A percentile compares a stretch with the other conserved stretches of the same genome.
Evolutionary conservation across 495 filamentous ascomycete genomes (phyloP).

Genomic region (Aspergillus asperescens): DNA sequence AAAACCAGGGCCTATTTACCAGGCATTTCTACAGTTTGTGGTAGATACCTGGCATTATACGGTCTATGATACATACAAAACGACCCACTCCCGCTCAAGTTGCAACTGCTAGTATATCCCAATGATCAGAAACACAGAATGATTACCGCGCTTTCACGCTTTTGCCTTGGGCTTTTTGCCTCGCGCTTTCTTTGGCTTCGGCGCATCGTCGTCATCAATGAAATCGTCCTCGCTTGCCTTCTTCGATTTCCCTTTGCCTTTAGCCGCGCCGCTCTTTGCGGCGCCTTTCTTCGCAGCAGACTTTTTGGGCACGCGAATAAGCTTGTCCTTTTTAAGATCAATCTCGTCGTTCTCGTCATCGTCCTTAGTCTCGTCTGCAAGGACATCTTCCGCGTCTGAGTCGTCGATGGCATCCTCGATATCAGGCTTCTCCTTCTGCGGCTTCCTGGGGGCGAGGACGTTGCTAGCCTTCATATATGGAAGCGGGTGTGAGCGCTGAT

Average conservation of each 20-base stretch:
- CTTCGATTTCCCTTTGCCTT: conserved; percentile 52
- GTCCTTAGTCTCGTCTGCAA: conserved; percentile 56
- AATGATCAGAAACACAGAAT: not conserved
- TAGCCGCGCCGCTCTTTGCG: conserved; percentile 30
- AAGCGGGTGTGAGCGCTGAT: conserved; percentile 76
- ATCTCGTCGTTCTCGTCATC: conserved; percentile 62
- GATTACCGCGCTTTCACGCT: conserved; percentile 1
- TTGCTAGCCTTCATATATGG: conserved; percentile 93
- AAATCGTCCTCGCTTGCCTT: conserved; percentile 41
- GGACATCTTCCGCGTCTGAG: conserved; percentile 67
- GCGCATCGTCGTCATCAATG: conserved; percentile 46
- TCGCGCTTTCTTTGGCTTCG: conserved; percentile 51
- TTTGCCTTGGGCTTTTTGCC: conserved; percentile 45
- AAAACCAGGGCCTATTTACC: not conserved
- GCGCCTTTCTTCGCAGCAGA: conserved; percentile 29
- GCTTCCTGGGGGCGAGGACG: conserved; percentile 63
- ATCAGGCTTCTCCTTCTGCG: conserved; percentile 76
- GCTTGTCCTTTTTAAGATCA: conserved; percentile 91
- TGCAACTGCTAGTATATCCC: not conserved
- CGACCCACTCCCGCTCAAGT: not conserved
- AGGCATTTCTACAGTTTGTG: not conserved
- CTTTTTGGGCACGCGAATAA: conserved; percentile 84
- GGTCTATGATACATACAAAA: not conserved
- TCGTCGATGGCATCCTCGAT: conserved; percentile 95
- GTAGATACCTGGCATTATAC: not conserved